Evolutionary conservation across 371 early-diverging fungal genomes (phyloP).

Genomic region (Mortierella sp.): DNA sequence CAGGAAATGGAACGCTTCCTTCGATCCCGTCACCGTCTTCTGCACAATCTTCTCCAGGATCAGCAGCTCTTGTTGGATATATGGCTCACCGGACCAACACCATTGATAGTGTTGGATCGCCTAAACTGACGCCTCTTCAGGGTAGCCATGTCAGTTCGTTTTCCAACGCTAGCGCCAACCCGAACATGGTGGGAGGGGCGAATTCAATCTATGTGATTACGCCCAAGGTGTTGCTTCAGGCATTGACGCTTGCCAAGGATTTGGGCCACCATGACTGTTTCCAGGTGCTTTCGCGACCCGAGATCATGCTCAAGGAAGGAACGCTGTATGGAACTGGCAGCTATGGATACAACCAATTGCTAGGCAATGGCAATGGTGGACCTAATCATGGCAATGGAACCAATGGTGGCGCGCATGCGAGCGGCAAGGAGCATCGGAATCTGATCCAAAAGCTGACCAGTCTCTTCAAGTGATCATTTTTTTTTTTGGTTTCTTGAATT

Average conservation of each 20-base stretch:
- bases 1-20: slow-evolving; percentile 36
- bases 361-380: slow-evolving; percentile 10
- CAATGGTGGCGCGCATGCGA: slow-evolving; percentile 12
- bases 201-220: slow-evolving; percentile 49
- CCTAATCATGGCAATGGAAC: slow-evolving; percentile 3
- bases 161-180: slow-evolving; percentile 49
- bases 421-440: slow-evolving; percentile 49
- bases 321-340: slow-evolving; percentile 48
- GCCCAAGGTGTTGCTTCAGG: slow-evolving; percentile 46
- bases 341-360: slow-evolving; percentile 42
- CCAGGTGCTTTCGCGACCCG: slow-evolving; percentile 45
- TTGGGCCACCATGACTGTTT: slow-evolving; percentile 45
- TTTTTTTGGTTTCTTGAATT: not conserved
- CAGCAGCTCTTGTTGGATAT: slow-evolving; percentile 35
- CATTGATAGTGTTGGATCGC: slow-evolving; percentile 24
- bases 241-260: slow-evolving; percentile 46
- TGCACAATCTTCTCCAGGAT: slow-evolving; percentile 52
- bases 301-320: slow-evolving; percentile 46
- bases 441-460: slow-evolving; percentile 48
- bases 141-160: slow-evolving; percentile 45
- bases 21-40: slow-evolving; percentile 52
- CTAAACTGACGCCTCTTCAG: slow-evolving; percentile 28
- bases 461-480: slow-evolving; percentile 34
- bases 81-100: slow-evolving; percentile 40
- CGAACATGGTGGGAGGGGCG: slow-evolving; percentile 47